A percentile compares a stretch with the other conserved stretches of the same genome.
Conservation (phyloP, 768 basidiomycete species). For the Suillus brevipes region DNA sequence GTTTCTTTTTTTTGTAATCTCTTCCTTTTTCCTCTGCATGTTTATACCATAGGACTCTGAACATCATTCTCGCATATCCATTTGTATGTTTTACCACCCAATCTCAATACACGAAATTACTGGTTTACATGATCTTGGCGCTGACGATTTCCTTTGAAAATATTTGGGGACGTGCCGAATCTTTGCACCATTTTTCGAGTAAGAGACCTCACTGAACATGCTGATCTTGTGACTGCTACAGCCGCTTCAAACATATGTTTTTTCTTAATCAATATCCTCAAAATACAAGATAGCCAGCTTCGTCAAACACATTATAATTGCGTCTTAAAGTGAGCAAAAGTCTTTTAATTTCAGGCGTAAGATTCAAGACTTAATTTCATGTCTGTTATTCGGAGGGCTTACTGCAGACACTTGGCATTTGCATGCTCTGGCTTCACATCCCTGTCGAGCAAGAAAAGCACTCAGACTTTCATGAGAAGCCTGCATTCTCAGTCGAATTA, state of each 20-base stretch:
- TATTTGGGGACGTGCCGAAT: not conserved
- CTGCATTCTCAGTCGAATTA: not conserved
- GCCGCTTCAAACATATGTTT: not conserved
- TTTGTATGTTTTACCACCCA: slow-evolving; percentile 5
- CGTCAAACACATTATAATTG: no score
- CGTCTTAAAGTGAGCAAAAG: not conserved
- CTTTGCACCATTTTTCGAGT: not conserved
- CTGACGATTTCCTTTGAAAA: not conserved
- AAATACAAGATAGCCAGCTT: not conserved
- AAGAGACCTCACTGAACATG: not conserved
- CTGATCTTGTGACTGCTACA: not conserved
- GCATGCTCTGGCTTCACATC: not conserved
- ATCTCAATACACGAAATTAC: not conserved
- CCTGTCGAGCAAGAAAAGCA: not conserved
- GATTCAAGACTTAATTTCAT: not conserved
- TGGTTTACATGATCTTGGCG: not conserved
- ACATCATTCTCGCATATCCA: slow-evolving; percentile 3
- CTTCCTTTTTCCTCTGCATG: not conserved
- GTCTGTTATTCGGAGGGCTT: not conserved
- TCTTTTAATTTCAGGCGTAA: no score
- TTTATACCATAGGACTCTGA: slow-evolving; percentile 2
- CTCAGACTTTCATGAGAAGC: not conserved
- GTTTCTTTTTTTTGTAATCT: not conserved
- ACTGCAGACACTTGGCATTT: not conserved
- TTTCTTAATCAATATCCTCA: not conserved